Evolutionary conservation across 176 grass and related monocot genomes (phyloP).

Genomic region (Metroxylon sagu): DNA sequence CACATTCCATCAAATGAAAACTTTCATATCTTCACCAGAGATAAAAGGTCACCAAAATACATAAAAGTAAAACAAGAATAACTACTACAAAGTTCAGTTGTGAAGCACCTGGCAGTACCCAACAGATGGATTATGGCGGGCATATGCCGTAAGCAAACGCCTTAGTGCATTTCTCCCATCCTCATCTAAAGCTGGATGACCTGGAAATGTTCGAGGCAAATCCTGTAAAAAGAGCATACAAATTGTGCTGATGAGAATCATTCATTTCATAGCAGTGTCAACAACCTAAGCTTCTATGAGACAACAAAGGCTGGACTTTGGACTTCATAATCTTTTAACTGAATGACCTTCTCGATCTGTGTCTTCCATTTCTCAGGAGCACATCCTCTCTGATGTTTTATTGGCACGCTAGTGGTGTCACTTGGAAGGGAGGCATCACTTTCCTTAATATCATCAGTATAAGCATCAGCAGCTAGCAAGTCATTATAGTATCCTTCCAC

Average conservation of each 20-base stretch:
- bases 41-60: too few relatives aligned
- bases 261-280: neutral
- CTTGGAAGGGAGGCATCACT: constrained; percentile 25
- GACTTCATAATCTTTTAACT: constrained; percentile 25
- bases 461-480: constrained; percentile 37
- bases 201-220: constrained; percentile 94
- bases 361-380: constrained; percentile 83
- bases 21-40: too few relatives aligned
- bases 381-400: constrained; percentile 10
- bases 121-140: constrained; percentile 96
- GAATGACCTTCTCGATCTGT: constrained; percentile 93
- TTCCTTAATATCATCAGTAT: constrained; percentile 3
- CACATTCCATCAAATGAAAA: too few relatives aligned
- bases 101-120: constrained; percentile 81
- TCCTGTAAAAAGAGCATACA: constrained; percentile 59
- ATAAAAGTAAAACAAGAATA: too few relatives aligned
- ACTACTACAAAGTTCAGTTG: too few relatives aligned
- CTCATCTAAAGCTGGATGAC: constrained; percentile 87
- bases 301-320: neutral
- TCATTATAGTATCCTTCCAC: constrained; percentile 65
- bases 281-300: neutral
- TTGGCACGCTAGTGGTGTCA: constrained; percentile 20
- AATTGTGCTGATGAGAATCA: constrained; percentile 8
- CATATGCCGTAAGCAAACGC: constrained; percentile 89
- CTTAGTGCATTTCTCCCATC: constrained; percentile 83